phyloP scores from a whole-genome alignment of 495 filamentous ascomycete species.

The Paragyromitra xinjiangensis region DNA sequence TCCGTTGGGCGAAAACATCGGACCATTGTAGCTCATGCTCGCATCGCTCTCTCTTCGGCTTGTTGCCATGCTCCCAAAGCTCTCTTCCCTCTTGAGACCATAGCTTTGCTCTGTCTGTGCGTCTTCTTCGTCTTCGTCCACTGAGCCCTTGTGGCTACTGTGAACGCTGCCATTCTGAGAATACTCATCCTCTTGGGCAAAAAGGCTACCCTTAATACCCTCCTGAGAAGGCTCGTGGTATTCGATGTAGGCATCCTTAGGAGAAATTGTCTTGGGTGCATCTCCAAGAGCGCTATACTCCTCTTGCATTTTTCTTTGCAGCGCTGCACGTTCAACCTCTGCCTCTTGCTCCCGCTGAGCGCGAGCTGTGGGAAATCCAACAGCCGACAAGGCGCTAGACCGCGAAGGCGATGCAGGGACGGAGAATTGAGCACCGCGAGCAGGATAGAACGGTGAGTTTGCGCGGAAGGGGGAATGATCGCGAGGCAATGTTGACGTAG shows the following conservation, averaged over 20 bases:
- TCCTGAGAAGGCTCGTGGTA: constrained; percentile 78
- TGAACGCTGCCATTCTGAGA: constrained; percentile 56
- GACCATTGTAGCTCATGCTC: constrained; percentile 45
- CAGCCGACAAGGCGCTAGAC: constrained; percentile 46
- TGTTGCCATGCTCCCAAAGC: constrained; percentile 62
- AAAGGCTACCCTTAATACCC: constrained; percentile 54
- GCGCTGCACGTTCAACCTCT: constrained; percentile 66
- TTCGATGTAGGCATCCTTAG: constrained; percentile 89
- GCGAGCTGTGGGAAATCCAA: constrained; percentile 59
- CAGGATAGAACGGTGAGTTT: constrained; percentile 72
- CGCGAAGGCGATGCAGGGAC: constrained; percentile 57
- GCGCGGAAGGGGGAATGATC: constrained; percentile 85
- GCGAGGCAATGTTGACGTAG: constrained; percentile 68
- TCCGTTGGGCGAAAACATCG: constrained; percentile 39
- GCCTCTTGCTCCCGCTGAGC: constrained; percentile 69
- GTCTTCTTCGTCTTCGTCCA: constrained; percentile 56
- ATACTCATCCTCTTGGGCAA: constrained; percentile 53
- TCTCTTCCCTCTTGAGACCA: constrained; percentile 57
- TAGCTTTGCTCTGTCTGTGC: constrained; percentile 55
- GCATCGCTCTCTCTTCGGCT: constrained; percentile 60
- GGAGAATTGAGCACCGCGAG: constrained; percentile 61
- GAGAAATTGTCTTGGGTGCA: constrained; percentile 89
- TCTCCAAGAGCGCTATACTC: constrained; percentile 59
- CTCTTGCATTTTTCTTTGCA: constrained; percentile 64
- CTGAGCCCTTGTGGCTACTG: constrained; percentile 53